Conservation (phyloP, 1,284 basidiomycete species). For the Peniophora sp. region DNA sequence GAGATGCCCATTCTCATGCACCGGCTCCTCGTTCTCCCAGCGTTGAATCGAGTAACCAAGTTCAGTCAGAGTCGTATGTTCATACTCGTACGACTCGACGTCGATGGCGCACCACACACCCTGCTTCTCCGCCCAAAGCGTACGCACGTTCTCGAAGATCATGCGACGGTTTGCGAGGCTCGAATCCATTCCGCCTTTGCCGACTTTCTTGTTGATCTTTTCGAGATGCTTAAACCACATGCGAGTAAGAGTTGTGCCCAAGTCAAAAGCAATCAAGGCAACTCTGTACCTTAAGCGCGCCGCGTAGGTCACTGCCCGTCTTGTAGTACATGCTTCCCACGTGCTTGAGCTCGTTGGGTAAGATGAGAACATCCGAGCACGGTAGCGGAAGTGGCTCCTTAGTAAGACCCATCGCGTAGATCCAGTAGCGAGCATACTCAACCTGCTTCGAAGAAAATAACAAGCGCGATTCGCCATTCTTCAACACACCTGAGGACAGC, state of each 20-base stretch:
- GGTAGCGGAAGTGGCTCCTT: conserved; percentile 58
- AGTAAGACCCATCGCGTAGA: conserved; percentile 67
- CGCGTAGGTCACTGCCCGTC: conserved; percentile 44
- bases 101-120: conserved; percentile 72
- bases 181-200: conserved; percentile 33
- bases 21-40: conserved; percentile 43
- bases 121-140: conserved; percentile 48
- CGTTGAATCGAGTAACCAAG: conserved; percentile 61
- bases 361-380: conserved; percentile 64
- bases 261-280: background rate
- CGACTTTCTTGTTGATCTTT: conserved; percentile 71
- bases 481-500: conserved; percentile 46
- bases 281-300: conserved; percentile 41
- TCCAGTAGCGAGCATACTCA: conserved; percentile 80
- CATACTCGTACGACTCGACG: conserved; percentile 74
- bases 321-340: conserved; percentile 52
- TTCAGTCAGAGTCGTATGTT: conserved; percentile 65
- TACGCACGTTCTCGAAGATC: conserved; percentile 60
- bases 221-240: conserved; percentile 46
- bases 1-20: conserved; percentile 48
- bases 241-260: background rate
- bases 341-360: conserved; percentile 40
- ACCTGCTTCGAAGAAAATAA: conserved; percentile 78
- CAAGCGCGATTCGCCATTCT: conserved; percentile 60
- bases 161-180: conserved; percentile 47